phyloP scores from a whole-genome alignment of 192 early-diverging fungal species.

The Chytriomyces sp. region DNA sequence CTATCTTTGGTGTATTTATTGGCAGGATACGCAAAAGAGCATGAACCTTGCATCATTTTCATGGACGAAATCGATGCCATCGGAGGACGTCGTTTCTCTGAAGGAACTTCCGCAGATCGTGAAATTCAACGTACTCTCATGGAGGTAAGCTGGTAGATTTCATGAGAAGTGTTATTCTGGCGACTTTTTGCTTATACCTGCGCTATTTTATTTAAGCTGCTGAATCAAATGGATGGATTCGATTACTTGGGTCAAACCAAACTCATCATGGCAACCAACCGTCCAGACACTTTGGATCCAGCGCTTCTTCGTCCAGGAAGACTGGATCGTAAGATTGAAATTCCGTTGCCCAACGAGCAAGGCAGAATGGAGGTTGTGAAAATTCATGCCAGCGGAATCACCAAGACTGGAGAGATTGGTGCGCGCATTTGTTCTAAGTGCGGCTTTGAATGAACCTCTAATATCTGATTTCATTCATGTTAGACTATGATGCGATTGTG shows the following conservation, averaged over 20 bases:
- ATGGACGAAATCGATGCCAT: slow-evolving; percentile 99
- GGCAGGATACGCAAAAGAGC: slow-evolving; percentile 90
- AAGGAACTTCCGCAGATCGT: slow-evolving; percentile 98
- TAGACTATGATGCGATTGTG: slow-evolving; percentile 97
- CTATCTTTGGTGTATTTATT: slow-evolving; percentile 12
- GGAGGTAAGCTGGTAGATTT: slow-evolving; percentile 64
- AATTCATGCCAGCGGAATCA: slow-evolving; percentile 92
- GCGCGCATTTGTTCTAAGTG: slow-evolving; percentile 24
- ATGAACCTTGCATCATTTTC: slow-evolving; percentile 99
- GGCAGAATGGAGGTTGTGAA: slow-evolving; percentile 96
- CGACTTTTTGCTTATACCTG: not conserved
- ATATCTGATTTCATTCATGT: not conserved
- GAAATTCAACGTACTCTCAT: slow-evolving; percentile 99
- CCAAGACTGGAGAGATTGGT: slow-evolving; percentile 97
- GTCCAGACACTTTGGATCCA: slow-evolving; percentile 98
- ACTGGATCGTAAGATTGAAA: slow-evolving; percentile 98
- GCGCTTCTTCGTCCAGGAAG: slow-evolving; percentile 96
- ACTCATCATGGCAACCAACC: slow-evolving; percentile 99
- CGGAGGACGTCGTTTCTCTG: slow-evolving; percentile 96
- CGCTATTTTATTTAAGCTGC: slow-evolving; percentile 51
- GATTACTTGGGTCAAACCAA: slow-evolving; percentile 97
- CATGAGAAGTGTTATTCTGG: slow-evolving; percentile 3
- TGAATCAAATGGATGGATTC: slow-evolving; percentile 99
- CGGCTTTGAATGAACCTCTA: slow-evolving; percentile 21
- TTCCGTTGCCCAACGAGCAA: slow-evolving; percentile 98